A percentile compares a stretch with the other conserved stretches of the same genome.
phyloP scores from a whole-genome alignment of 306 rosid genomes.

The Dalbergia oliveri region DNA sequence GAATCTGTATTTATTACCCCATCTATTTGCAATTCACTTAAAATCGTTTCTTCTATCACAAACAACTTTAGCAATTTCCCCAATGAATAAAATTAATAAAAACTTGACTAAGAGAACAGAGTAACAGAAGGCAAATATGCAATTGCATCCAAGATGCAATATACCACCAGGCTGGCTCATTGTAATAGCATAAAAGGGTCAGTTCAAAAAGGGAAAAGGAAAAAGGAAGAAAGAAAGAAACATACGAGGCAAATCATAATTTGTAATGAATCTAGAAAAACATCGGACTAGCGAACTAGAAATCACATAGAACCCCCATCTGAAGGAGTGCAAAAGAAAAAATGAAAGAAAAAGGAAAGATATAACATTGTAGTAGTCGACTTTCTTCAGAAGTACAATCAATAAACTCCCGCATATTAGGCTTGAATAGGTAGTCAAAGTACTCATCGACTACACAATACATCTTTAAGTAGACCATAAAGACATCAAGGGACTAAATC shows the following conservation, averaged over 20 bases:
- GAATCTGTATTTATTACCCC: neutral
- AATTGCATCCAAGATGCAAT: neutral
- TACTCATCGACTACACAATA: neutral
- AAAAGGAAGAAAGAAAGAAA: no score
- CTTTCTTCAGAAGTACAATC: slow-evolving; percentile 1
- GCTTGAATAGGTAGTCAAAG: neutral
- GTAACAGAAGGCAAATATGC: neutral
- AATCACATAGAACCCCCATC: neutral
- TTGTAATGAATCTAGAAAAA: neutral
- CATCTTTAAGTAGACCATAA: slow-evolving; percentile 12
- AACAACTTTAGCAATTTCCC: neutral
- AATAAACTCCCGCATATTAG: neutral
- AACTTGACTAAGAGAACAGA: neutral
- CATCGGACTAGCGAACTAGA: neutral
- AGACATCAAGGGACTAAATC: neutral
- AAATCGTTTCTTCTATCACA: neutral
- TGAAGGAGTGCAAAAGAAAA: neutral
- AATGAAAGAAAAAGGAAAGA: neutral
- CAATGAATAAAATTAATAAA: neutral
- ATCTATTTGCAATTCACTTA: neutral
- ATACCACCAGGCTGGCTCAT: neutral
- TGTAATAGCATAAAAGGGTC: no score
- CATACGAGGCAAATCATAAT: neutral
- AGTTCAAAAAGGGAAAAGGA: no score
- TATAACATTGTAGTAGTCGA: neutral